Evolutionary conservation across 768 basidiomycete genomes (phyloP).

Genomic region (Psilocybe tampanensis): DNA sequence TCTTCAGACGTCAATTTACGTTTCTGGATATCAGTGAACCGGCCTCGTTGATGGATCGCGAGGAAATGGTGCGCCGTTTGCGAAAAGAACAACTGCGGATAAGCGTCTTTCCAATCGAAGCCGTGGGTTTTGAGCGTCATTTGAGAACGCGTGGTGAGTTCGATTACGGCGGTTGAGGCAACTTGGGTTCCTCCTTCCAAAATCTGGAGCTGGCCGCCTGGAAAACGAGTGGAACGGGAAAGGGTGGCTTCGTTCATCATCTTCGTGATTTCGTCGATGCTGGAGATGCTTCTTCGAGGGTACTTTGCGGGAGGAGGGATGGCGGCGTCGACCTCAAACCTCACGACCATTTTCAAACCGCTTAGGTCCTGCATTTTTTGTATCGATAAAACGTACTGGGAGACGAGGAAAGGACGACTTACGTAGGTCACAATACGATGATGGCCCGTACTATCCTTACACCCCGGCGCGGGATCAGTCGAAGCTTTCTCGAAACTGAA

Average conservation of each 20-base stretch:
- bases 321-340: slow-evolving; percentile 59
- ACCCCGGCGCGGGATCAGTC: slow-evolving; percentile 49
- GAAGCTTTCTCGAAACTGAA: slow-evolving; percentile 62
- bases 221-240: slow-evolving; percentile 18
- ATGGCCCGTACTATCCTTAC: slow-evolving; percentile 55
- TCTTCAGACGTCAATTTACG: slow-evolving; percentile 41
- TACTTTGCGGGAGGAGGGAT: slow-evolving; percentile 28
- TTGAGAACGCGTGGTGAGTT: slow-evolving; percentile 47
- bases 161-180: slow-evolving; percentile 45
- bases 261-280: slow-evolving; percentile 38
- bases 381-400: neutral
- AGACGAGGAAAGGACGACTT: slow-evolving; percentile 24
- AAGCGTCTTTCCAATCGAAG: slow-evolving; percentile 61
- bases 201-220: slow-evolving; percentile 22
- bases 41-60: slow-evolving; percentile 57
- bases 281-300: slow-evolving; percentile 25
- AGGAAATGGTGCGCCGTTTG: slow-evolving; percentile 65
- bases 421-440: slow-evolving; percentile 68
- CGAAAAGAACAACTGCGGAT: slow-evolving; percentile 70
- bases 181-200: slow-evolving; percentile 37
- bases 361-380: slow-evolving; percentile 48
- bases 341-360: slow-evolving; percentile 58
- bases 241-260: slow-evolving; percentile 35
- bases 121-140: slow-evolving; percentile 22
- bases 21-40: slow-evolving; percentile 53